Evolutionary conservation across 2,329 filamentous ascomycete genomes (phyloP).

Genomic region (Aspergillus spinulosporus): DNA sequence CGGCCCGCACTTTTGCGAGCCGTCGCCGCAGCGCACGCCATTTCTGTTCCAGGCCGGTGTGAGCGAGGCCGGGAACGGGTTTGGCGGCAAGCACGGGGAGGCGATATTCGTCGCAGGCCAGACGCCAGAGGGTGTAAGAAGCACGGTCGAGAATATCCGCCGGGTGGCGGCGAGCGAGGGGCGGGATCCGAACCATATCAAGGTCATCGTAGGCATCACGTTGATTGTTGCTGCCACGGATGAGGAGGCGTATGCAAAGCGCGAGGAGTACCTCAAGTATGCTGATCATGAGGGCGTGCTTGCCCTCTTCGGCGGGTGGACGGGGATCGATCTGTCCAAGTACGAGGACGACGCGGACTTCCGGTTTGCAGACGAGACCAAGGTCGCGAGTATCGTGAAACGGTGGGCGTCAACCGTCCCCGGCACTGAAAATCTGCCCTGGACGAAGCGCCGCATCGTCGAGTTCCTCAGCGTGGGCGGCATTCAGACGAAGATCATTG

Average conservation of each 20-base stretch:
- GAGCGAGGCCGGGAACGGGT: constrained; percentile 47
- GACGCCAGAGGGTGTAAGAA: constrained; percentile 43
- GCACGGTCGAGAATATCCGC: constrained; percentile 46
- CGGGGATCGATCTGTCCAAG: constrained; percentile 46
- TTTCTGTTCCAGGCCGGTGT: constrained; percentile 52
- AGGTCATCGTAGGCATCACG: constrained; percentile 48
- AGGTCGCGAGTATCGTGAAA: constrained; percentile 48
- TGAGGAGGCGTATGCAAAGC: constrained; percentile 46
- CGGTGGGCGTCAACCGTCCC: constrained; percentile 48
- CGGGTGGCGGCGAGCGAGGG: constrained; percentile 41
- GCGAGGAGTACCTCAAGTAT: constrained; percentile 44
- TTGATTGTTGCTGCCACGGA: constrained; percentile 49
- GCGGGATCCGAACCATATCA: constrained; percentile 43
- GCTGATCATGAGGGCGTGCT: constrained; percentile 48
- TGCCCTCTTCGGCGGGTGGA: constrained; percentile 51
- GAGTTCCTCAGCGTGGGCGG: constrained; percentile 38
- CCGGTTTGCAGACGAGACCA: constrained; percentile 43
- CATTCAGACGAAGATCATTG: constrained; percentile 39
- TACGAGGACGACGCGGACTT: constrained; percentile 50
- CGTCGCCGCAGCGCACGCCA: constrained; percentile 50
- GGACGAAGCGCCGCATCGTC: constrained; percentile 39
- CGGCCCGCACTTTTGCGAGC: constrained; percentile 48
- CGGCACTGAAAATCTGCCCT: constrained; percentile 41
- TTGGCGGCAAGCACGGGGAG: constrained; percentile 48
- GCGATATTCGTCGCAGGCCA: constrained; percentile 51